phyloP scores from a whole-genome alignment of 129 eudicot species.

The Chrysanthemum lavandulifolium region DNA sequence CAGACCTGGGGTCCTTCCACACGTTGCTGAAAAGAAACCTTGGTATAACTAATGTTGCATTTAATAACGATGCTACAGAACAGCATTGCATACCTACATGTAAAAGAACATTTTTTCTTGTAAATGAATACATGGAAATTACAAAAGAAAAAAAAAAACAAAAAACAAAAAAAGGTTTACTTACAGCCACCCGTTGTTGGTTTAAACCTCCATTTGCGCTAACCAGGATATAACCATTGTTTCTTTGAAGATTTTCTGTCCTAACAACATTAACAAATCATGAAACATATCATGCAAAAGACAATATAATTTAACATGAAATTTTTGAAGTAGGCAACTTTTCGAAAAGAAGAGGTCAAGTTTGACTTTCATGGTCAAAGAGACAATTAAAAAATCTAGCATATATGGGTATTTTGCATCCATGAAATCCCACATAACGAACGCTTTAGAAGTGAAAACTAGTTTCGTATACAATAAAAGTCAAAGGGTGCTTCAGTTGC shows the following conservation, averaged over 20 bases:
- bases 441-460: background rate
- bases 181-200: constrained; percentile 98
- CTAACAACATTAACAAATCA: constrained; percentile 47
- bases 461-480: background rate
- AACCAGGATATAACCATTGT: constrained; percentile 67
- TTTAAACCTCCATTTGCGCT: constrained; percentile 99
- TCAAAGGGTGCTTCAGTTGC: background rate
- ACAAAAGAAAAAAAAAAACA: background rate
- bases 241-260: constrained; percentile 58
- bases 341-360: constrained; percentile 13
- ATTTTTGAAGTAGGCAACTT: background rate
- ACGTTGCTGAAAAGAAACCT: constrained; percentile 91
- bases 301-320: constrained; percentile 12
- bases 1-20: constrained; percentile 96
- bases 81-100: constrained; percentile 95
- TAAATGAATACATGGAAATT: background rate
- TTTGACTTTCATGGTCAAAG: constrained; percentile 26
- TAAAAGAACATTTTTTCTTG: constrained; percentile 16
- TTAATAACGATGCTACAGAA: constrained; percentile 85
- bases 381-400: background rate
- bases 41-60: constrained; percentile 95
- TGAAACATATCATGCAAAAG: constrained; percentile 20
- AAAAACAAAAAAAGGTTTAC: constrained; percentile 25
- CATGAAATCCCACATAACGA: background rate
- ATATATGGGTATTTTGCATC: background rate